Percentiles rank a stretch among this genome's conserved stretches.
phyloP scores from a whole-genome alignment of 305 asterid species.

The Solanum hybrid region DNA sequence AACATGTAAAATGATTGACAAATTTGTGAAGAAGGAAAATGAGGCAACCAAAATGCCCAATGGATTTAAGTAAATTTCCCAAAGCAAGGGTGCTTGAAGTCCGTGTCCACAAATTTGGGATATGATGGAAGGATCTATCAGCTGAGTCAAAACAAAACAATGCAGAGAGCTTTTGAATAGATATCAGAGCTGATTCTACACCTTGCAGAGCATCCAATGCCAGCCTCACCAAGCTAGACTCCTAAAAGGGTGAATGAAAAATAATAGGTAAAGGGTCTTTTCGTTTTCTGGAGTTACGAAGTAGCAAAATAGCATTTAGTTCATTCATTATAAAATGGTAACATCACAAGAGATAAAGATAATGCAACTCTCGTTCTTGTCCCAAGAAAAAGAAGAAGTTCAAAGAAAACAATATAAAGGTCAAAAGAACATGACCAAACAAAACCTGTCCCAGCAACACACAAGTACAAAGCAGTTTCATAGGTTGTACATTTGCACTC shows the following conservation, averaged over 20 bases:
- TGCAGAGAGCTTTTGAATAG: conserved; percentile 54
- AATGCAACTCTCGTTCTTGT: not conserved
- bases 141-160: conserved; percentile 62
- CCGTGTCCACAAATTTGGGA: conserved; percentile 68
- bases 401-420: not conserved
- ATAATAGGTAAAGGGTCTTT: not conserved
- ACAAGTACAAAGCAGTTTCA: not conserved
- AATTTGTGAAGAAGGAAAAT: conserved; percentile 64
- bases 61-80: conserved; percentile 68
- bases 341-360: not conserved
- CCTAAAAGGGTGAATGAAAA: conserved; percentile 31
- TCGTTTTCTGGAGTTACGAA: not conserved
- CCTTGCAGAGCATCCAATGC: conserved; percentile 90
- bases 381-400: not conserved
- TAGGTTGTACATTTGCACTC: not conserved
- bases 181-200: conserved; percentile 64
- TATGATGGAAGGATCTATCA: conserved; percentile 71
- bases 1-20: conserved; percentile 46
- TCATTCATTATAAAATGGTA: not conserved
- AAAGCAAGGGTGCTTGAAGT: conserved; percentile 72
- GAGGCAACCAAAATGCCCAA: conserved; percentile 75
- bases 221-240: conserved; percentile 86
- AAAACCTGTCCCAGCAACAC: not conserved
- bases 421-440: not conserved
- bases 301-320: not conserved